A percentile compares a stretch with the other conserved stretches of the same genome.
These are phyloP conservation scores for Picea abies DNA, from an alignment of 83 land plant genomes.

Conservation along the genomic window DNA sequence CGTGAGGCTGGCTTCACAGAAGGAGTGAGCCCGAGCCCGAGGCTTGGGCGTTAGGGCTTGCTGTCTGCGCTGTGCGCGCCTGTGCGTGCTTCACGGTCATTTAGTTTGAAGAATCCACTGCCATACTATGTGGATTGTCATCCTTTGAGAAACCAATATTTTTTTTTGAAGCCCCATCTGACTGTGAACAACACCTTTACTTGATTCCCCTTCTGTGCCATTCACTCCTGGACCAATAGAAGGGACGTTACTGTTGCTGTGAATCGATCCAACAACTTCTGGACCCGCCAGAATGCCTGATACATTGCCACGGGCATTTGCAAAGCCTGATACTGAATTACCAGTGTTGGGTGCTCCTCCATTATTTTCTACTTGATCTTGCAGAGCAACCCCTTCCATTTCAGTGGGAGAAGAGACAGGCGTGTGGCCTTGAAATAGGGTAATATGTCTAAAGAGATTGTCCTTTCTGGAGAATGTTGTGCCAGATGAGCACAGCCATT, in stretches of 20 bases:
- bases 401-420: conserved; percentile 14
- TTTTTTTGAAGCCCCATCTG: background rate
- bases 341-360: too few species aligned
- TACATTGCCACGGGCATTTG: too few species aligned
- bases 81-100: too few species aligned
- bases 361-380: background rate
- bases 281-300: background rate
- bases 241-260: background rate
- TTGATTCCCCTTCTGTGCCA: background rate
- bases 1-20: too few species aligned
- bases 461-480: conserved; percentile 50
- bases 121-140: background rate
- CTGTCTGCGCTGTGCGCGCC: too few species aligned
- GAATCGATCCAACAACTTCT: background rate
- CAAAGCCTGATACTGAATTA: too few species aligned
- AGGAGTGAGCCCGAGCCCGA: too few species aligned
- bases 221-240: too few species aligned
- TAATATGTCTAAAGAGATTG: conserved; percentile 62
- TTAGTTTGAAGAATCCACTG: background rate
- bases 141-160: background rate
- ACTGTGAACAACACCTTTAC: background rate
- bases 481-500: conserved; percentile 53
- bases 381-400: conserved; percentile 24
- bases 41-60: too few species aligned
- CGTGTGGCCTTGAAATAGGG: conserved; percentile 75